Conservation (phyloP, 345 rosid genomes). For the Sisymbrium altissimum region DNA sequence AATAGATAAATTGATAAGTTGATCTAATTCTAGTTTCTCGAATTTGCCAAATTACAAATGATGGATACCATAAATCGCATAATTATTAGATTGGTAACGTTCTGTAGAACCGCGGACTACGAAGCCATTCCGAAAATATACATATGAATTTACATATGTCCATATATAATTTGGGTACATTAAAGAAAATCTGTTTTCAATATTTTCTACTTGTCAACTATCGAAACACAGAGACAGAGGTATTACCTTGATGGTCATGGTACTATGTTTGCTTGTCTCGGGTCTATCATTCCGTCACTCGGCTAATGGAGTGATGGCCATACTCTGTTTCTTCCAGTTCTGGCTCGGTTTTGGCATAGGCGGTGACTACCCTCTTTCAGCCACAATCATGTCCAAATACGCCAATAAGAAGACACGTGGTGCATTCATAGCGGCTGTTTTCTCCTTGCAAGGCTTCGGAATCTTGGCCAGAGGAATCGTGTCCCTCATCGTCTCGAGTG, state of each 20-base stretch:
- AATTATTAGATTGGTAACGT: too few relatives aligned
- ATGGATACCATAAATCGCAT: too few relatives aligned
- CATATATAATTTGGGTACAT: neutral
- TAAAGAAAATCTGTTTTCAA: neutral
- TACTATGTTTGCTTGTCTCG: constrained; percentile 62
- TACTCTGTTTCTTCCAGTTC: constrained; percentile 77
- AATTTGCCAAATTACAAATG: too few relatives aligned
- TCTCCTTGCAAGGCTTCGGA: constrained; percentile 74
- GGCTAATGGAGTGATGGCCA: constrained; percentile 40
- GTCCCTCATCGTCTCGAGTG: constrained; percentile 47
- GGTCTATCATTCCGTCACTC: constrained; percentile 64
- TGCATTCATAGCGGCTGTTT: constrained; percentile 69
- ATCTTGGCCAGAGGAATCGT: constrained; percentile 63
- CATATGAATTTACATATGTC: too few relatives aligned
- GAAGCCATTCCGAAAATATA: too few relatives aligned
- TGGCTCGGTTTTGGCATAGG: constrained; percentile 90
- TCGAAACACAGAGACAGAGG: constrained; percentile 34
- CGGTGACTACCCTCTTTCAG: constrained; percentile 82
- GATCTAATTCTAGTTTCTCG: too few relatives aligned
- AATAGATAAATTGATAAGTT: too few relatives aligned
- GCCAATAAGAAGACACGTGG: constrained; percentile 68
- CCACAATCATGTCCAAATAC: constrained; percentile 78
- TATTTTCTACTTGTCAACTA: neutral
- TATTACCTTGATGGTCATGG: constrained; percentile 68
- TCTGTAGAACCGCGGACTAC: too few relatives aligned